Conservation (phyloP, 2,329 filamentous ascomycete genomes). For the Exophiala phaeomuriformis region DNA sequence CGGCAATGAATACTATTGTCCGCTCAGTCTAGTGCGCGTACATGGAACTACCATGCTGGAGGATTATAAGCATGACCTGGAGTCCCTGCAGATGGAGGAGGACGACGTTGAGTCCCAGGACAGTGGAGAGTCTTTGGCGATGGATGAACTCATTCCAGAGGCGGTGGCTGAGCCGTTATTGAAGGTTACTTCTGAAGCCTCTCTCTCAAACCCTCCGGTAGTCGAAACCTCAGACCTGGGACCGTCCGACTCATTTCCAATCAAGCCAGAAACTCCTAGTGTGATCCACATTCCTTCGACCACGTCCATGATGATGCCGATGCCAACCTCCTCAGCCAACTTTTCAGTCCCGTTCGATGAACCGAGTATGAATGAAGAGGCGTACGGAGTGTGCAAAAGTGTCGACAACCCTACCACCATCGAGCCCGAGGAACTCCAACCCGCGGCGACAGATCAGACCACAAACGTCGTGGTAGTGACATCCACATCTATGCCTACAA, state of each 20-base stretch:
- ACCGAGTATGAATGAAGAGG: not conserved
- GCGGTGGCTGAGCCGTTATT: slow-evolving; percentile 22
- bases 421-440: not conserved
- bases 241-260: not conserved
- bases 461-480: not conserved
- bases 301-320: not conserved
- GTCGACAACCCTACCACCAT: not conserved
- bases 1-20: slow-evolving; percentile 94
- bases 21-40: slow-evolving; percentile 78
- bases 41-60: slow-evolving; percentile 93
- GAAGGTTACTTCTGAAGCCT: not conserved
- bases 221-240: slow-evolving; percentile 1
- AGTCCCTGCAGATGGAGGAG: slow-evolving; percentile 51
- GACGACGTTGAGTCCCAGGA: slow-evolving; percentile 33
- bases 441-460: not conserved
- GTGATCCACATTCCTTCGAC: not conserved
- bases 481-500: not conserved
- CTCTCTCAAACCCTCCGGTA: slow-evolving; percentile 24
- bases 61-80: slow-evolving; percentile 82
- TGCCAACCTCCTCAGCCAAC: slow-evolving; percentile 8
- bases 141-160: slow-evolving; percentile 14
- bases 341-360: not conserved
- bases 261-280: not conserved
- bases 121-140: slow-evolving; percentile 19
- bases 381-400: not conserved